Base-by-base conservation (phyloP, 2,329 filamentous ascomycete genomes). In the Verticillium nubilum region DNA sequence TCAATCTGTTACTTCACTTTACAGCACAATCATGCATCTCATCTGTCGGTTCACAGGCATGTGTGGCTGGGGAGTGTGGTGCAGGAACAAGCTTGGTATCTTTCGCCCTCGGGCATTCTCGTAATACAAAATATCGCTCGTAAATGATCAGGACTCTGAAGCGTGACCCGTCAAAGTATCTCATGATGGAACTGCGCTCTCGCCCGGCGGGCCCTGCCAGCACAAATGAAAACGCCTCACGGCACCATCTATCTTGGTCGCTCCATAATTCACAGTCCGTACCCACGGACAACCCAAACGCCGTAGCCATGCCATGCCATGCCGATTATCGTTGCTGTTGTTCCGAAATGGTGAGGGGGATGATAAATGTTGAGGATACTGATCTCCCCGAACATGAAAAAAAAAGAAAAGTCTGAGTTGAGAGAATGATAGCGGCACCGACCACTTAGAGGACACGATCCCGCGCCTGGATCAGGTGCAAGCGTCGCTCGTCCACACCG, bases 381-480 rank as follows among this genome's bases (percentile, higher is more conserved):
- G 26, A 28, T 37, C n/a, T n/a, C n/a, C n/a, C n/a, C n/a, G n/a
- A 12, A 23, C 29, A 19, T 33, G 37, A 13, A 28, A 19, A 58
- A 31, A n/a, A n/a, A 50, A 56, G 10, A 25, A 50, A 52, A n/a
- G n/a, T n/a, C 12, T 52, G 42, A 47, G 35, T 37, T 37, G 35
- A 47, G 19, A 47, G n/a, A 47, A 54, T 23, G 29, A 54, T 33
- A 23, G 26, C 15, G 52, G 25, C 3, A n/a, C 29, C 9, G 2
- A 31, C 1, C 13, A 3, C 6, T 53, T 23, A 69, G 27, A 67
- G 63, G 65, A 73, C 63, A 61, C 71, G 67, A 67, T 74, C 69
- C 60, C 72, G 70, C 37, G 72, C 67, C 64, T 73, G 73, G 62
- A 75, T 62, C 9, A 76, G 59, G 12, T 74, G 72, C 53, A 76